Conservation (phyloP, 345 rosid species). For the Sonneratia alba region DNA sequence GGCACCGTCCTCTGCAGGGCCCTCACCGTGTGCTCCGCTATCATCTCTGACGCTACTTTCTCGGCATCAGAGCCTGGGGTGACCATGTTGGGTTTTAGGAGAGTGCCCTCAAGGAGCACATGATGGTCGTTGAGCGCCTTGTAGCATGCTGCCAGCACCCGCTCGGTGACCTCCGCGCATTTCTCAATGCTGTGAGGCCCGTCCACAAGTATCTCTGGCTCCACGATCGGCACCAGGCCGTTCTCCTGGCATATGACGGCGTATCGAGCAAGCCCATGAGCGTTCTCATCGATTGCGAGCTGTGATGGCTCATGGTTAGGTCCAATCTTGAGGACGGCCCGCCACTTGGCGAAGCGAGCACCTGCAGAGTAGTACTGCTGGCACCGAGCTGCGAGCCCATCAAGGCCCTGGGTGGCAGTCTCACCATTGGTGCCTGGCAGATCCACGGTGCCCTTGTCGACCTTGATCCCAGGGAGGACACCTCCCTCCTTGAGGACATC, state of each 20-base stretch:
- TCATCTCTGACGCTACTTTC: constrained; percentile 12
- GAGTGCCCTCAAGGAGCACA: constrained; percentile 19
- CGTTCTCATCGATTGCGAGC: constrained; percentile 16
- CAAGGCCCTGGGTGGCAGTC: constrained; percentile 17
- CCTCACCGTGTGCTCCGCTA: constrained; percentile 13
- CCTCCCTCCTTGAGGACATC: constrained; percentile 16
- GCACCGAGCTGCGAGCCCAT: constrained; percentile 14
- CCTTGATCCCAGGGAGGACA: constrained; percentile 20
- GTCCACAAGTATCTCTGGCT: constrained; percentile 19
- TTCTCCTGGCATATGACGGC: constrained; percentile 21
- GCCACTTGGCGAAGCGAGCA: constrained; percentile 21
- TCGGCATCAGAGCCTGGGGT: constrained; percentile 15
- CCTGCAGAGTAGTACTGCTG: constrained; percentile 18
- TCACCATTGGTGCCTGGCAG: constrained; percentile 17
- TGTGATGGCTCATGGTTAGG: constrained; percentile 10
- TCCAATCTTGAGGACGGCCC: constrained; percentile 20
- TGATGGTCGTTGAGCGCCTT: constrained; percentile 18
- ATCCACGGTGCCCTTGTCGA: constrained; percentile 18
- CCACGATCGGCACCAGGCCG: constrained; percentile 20
- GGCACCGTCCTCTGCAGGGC: constrained; percentile 21
- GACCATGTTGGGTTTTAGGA: constrained; percentile 22
- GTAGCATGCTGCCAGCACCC: constrained; percentile 17
- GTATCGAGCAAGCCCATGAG: constrained; percentile 14
- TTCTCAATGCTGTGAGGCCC: constrained; percentile 15
- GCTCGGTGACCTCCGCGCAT: constrained; percentile 16